A percentile compares a stretch with the other conserved stretches of the same genome.
Conservation (phyloP, 495 filamentous ascomycete genomes). For the Symbiotaphrina buchneri region DNA sequence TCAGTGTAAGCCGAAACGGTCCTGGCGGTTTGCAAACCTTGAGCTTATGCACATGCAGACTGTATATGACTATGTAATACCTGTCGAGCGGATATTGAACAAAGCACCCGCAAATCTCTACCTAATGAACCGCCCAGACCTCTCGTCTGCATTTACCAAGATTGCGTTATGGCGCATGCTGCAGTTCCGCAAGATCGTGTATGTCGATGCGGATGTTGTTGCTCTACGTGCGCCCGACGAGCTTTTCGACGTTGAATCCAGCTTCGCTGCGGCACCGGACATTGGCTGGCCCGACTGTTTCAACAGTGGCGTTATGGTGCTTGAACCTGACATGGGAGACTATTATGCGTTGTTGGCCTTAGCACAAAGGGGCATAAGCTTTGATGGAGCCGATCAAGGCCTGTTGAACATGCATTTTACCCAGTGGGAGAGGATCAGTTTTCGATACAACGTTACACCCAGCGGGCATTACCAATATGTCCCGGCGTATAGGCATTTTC, state of each 20-base stretch:
- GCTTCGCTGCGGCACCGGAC: slow-evolving; percentile 83
- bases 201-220: slow-evolving; percentile 80
- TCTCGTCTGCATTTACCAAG: slow-evolving; percentile 87
- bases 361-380: slow-evolving; percentile 70
- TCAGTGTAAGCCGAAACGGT: slow-evolving; percentile 32
- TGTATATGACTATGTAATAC: slow-evolving; percentile 74
- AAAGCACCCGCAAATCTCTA: slow-evolving; percentile 59
- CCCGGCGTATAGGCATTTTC: slow-evolving; percentile 83
- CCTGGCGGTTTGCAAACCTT: not conserved
- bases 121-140: slow-evolving; percentile 77
- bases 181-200: slow-evolving; percentile 78
- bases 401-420: slow-evolving; percentile 87
- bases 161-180: slow-evolving; percentile 83
- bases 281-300: slow-evolving; percentile 97
- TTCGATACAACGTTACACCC: slow-evolving; percentile 91
- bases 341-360: slow-evolving; percentile 68
- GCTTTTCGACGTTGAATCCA: slow-evolving; percentile 51
- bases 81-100: slow-evolving; percentile 58
- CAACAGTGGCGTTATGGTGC: slow-evolving; percentile 87
- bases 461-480: slow-evolving; percentile 88
- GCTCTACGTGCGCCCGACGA: slow-evolving; percentile 77
- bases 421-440: slow-evolving; percentile 73
- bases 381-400: slow-evolving; percentile 94
- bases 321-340: slow-evolving; percentile 69
- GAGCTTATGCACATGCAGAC: slow-evolving; percentile 22